Percentiles rank a stretch among this genome's conserved stretches.
These are phyloP conservation scores for Pestalotiopsis sp. DNA, from an alignment of 2,329 filamentous ascomycete genomes.

Conservation along the genomic window DNA sequence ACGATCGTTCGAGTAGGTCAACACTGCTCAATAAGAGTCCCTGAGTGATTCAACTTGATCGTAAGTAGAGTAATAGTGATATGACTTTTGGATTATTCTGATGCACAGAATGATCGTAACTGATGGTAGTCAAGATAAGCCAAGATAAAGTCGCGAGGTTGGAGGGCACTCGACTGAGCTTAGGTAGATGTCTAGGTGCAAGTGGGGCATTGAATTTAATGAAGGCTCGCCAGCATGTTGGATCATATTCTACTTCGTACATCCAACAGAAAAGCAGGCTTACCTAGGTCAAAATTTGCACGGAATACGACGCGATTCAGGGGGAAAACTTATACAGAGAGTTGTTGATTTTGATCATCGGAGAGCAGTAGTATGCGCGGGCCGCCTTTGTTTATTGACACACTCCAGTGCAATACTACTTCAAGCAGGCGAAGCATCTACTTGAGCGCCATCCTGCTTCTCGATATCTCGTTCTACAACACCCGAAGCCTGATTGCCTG, in stretches of 20 bases:
- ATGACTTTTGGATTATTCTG: not conserved
- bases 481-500: constrained; percentile 11
- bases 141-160: constrained; percentile 1
- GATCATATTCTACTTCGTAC: too few species aligned
- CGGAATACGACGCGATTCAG: too few species aligned
- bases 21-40: too few species aligned
- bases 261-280: too few species aligned
- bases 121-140: not conserved
- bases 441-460: constrained; percentile 2
- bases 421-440: not conserved
- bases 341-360: too few species aligned
- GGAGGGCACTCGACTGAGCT: not conserved
- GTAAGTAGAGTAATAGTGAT: not conserved
- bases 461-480: constrained; percentile 3
- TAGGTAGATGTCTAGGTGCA: not conserved
- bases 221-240: not conserved
- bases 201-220: not conserved
- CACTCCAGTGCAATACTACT: not conserved
- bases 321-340: too few species aligned
- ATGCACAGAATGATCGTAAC: not conserved
- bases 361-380: too few species aligned
- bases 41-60: not conserved
- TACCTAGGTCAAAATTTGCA: too few species aligned
- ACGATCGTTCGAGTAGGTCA: not conserved
- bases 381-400: too few species aligned